Evolutionary conservation across 768 basidiomycete species (phyloP).

Genomic region (Epithele typhae): DNA sequence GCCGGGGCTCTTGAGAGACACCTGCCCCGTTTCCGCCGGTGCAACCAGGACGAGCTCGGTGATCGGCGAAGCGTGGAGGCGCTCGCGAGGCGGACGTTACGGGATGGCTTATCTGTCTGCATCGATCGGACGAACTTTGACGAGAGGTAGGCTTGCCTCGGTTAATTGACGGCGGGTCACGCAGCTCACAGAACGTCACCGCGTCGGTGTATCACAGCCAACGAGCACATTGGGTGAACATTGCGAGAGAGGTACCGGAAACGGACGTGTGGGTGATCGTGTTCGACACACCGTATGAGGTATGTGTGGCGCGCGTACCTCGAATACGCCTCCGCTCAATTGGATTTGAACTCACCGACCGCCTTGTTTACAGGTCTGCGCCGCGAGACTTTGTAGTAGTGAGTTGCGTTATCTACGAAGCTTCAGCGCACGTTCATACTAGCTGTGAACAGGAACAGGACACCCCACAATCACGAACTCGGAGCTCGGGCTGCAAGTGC

Average conservation of each 20-base stretch:
- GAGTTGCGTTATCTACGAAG: no score
- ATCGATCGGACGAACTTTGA: slow-evolving; percentile 80
- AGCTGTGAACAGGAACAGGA: slow-evolving; percentile 43
- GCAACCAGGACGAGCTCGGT: slow-evolving; percentile 81
- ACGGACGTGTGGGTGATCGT: slow-evolving; percentile 69
- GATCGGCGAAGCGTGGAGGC: slow-evolving; percentile 60
- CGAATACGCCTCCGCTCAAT: no score
- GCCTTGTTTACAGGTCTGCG: no score
- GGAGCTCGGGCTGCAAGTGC: slow-evolving; percentile 53
- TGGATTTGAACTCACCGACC: no score
- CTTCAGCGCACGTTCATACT: no score
- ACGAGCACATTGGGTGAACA: slow-evolving; percentile 68
- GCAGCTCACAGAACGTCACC: neutral
- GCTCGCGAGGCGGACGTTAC: slow-evolving; percentile 47
- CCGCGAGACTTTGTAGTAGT: no score
- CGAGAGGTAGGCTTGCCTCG: slow-evolving; percentile 49
- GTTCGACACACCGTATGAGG: slow-evolving; percentile 75
- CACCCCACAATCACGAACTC: slow-evolving; percentile 75
- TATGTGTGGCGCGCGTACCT: slow-evolving; percentile 28
- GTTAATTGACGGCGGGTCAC: no score
- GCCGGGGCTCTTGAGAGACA: slow-evolving; percentile 62
- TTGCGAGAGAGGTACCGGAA: slow-evolving; percentile 62
- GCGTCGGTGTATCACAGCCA: slow-evolving; percentile 42
- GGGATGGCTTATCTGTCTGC: slow-evolving; percentile 64
- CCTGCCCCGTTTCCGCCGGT: slow-evolving; percentile 60